These are phyloP conservation scores for Apophysomyces elegans DNA, from an alignment of 371 early-diverging fungal species.

Conservation along the genomic window DNA sequence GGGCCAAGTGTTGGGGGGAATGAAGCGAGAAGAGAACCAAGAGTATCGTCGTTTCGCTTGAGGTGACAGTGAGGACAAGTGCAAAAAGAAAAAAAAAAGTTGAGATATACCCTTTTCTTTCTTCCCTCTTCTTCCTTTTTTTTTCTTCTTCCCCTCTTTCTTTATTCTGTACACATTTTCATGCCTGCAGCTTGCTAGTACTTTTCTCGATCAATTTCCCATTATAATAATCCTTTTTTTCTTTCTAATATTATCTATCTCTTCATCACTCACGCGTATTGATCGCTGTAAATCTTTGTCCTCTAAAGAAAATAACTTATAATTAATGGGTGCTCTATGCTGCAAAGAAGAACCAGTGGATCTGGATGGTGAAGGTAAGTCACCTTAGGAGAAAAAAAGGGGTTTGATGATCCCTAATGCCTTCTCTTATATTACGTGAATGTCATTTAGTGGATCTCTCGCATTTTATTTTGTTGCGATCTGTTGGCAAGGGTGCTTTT, in stretches of 20 bases:
- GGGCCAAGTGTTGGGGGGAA: too few relatives aligned
- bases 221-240: background rate
- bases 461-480: conserved; percentile 55
- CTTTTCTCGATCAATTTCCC: background rate
- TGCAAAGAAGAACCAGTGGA: conserved; percentile 41
- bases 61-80: background rate
- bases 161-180: background rate
- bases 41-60: background rate
- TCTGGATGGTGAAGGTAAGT: conserved; percentile 33
- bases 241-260: too few relatives aligned
- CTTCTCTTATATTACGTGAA: too few relatives aligned
- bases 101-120: background rate
- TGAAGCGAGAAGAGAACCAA: too few relatives aligned
- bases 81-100: background rate
- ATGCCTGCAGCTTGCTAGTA: background rate
- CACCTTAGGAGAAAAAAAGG: background rate
- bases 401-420: background rate
- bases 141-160: conserved; percentile 3
- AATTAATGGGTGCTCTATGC: conserved; percentile 38
- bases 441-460: conserved; percentile 11
- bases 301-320: background rate
- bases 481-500: conserved; percentile 75
- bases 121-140: background rate
- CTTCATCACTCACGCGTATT: too few relatives aligned
- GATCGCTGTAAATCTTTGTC: background rate